Conservation (phyloP, 164 flowering plant genomes). For the Piper longum region DNA sequence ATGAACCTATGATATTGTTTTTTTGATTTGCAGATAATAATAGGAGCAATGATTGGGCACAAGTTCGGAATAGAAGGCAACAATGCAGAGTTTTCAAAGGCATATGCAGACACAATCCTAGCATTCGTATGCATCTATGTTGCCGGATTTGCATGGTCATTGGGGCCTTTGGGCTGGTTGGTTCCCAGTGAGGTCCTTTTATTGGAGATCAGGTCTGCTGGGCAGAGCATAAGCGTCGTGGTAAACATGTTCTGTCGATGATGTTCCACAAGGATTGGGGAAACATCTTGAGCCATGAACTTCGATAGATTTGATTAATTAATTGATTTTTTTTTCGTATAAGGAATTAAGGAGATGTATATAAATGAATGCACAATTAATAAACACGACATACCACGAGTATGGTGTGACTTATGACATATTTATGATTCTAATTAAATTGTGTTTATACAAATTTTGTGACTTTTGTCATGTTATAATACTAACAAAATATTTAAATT, state of each 20-base stretch:
- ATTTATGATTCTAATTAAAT: no score
- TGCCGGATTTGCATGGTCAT: constrained; percentile 20
- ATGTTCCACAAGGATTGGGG: neutral
- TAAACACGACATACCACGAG: no score
- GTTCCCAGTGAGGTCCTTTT: constrained; percentile 23
- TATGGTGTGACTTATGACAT: no score
- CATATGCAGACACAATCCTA: constrained; percentile 4
- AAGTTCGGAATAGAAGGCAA: constrained; percentile 15
- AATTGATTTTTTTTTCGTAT: no score
- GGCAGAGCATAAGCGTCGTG: constrained; percentile 18
- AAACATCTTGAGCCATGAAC: no score
- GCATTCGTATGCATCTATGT: constrained; percentile 15
- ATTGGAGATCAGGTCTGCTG: constrained; percentile 20
- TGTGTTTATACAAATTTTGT: no score
- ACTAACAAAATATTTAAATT: no score
- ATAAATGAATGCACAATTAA: no score
- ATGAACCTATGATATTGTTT: no score
- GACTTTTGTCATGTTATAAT: no score
- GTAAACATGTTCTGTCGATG: constrained; percentile 18
- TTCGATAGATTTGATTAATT: no score
- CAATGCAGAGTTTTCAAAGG: constrained; percentile 6
- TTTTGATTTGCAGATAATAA: constrained; percentile 3
- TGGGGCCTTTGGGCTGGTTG: constrained; percentile 24
- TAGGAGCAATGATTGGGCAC: constrained; percentile 7
- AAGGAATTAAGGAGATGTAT: no score